Percentiles rank a stretch among this genome's conserved stretches.
Conservation (phyloP, 2,329 filamentous ascomycete species). For the Harringtonia aguacate region DNA sequence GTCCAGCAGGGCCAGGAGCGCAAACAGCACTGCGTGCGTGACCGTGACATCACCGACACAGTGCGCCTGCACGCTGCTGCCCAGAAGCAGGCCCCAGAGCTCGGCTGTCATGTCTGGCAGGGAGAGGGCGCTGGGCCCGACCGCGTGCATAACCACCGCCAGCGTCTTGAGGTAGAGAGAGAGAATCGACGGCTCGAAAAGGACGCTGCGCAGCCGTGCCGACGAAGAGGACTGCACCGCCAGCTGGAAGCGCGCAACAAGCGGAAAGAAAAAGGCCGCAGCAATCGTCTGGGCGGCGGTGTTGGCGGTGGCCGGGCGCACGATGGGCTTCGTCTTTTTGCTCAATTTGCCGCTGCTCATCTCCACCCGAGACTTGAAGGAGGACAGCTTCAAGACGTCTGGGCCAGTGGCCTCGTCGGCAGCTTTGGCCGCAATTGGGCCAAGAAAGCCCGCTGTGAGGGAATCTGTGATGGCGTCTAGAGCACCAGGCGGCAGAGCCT, state of each 20-base stretch:
- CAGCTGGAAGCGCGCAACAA: constrained; percentile 70
- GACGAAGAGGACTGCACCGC: constrained; percentile 33
- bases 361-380: constrained; percentile 70
- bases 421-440: constrained; percentile 69
- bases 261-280: constrained; percentile 73
- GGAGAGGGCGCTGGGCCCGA: constrained; percentile 66
- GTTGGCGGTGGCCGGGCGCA: constrained; percentile 50
- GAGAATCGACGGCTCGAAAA: constrained; percentile 66
- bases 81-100: constrained; percentile 71
- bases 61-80: constrained; percentile 44
- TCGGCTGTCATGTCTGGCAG: constrained; percentile 75
- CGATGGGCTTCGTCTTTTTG: constrained; percentile 12
- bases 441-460: constrained; percentile 63
- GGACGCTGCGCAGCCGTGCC: constrained; percentile 40
- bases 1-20: constrained; percentile 70
- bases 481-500: constrained; percentile 42
- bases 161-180: constrained; percentile 78
- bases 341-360: constrained; percentile 17
- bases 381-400: constrained; percentile 76
- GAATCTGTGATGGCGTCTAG: constrained; percentile 58
- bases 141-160: constrained; percentile 69
- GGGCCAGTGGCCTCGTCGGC: constrained; percentile 74
- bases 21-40: constrained; percentile 65
- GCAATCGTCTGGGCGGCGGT: constrained; percentile 67
- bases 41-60: constrained; percentile 48